Base-by-base conservation (phyloP, 2,329 filamentous ascomycete species). In the Zalaria sp. region DNA sequence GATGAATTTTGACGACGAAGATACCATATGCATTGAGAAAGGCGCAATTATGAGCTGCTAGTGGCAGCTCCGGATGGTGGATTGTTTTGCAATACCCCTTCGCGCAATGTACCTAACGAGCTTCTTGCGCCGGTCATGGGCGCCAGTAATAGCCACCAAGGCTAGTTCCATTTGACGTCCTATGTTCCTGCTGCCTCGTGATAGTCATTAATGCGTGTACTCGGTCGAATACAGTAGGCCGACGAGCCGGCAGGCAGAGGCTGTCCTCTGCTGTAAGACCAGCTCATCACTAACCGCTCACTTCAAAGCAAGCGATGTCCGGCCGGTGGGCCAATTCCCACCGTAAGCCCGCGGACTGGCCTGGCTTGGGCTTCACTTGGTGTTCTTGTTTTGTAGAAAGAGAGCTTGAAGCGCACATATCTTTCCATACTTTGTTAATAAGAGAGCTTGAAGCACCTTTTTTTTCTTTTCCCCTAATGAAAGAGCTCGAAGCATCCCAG, bases 351-450 rank as follows among this genome's bases (percentile, higher is more conserved):
- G 18, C 18, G 18, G 18, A 18, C 18, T 18, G 18, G 18, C 18
- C 18, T 18, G 18, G 18, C 18, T 18, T 18, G 18, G 18, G 18
- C 63, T 65, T 96, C 47, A 93, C 83, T 73, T 89, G 86, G 82
- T 78, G 87, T 48, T 95, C 96, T 67, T 93, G 94, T 25, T 25
- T n/a, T 38, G 25, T 10, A 41, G 46, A 46, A 51, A 51, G 49
- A 51, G 44, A 49, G 49, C 49, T 49, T 41, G 46, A 49, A 45
- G 49, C 47, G 45, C 9, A 35, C 29, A 18, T 18, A 18, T n/a
- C 26, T 36, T 29, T 10, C 18, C 18, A 8, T 36, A 8, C 35
- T 36, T 9, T 36, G 10, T 55, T 40, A 59, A 51, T 7, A 32
- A 32, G 29, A 32, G 29, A 32, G 29, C 29, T 32, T 32, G 29